Conservation (phyloP, 2,329 filamentous ascomycete genomes). For the Aspergillus pseudoterreus region DNA sequence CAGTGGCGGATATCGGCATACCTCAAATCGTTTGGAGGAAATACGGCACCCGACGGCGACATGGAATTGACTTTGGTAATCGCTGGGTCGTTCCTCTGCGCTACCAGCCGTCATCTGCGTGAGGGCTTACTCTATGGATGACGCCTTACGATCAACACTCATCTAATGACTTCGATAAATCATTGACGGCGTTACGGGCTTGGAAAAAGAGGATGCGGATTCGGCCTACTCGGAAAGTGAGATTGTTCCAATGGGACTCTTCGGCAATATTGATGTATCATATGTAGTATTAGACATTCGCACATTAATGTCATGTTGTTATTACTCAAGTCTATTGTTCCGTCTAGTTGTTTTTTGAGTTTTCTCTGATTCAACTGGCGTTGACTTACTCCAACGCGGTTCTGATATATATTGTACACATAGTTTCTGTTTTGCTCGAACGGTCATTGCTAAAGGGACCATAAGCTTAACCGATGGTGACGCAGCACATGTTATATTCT, state of each 20-base stretch:
- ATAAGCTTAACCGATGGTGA: too few relatives aligned
- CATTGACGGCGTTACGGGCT: slow-evolving; percentile 9
- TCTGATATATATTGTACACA: too few relatives aligned
- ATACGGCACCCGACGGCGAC: slow-evolving; percentile 73
- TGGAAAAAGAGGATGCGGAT: not conserved
- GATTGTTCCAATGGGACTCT: not conserved
- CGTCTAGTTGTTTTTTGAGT: not conserved
- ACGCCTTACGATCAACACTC: not conserved
- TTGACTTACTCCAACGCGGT: too few relatives aligned
- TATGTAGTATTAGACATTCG: slow-evolving; percentile 2
- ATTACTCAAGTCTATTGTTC: not conserved
- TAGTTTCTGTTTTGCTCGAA: too few relatives aligned
- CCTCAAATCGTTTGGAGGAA: slow-evolving; percentile 80
- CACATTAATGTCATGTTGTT: not conserved
- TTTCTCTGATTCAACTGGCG: not conserved
- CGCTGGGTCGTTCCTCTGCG: slow-evolving; percentile 76
- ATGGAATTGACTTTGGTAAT: slow-evolving; percentile 83
- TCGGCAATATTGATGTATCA: not conserved
- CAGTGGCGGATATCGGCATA: slow-evolving; percentile 82
- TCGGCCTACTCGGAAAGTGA: not conserved
- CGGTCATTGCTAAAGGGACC: too few relatives aligned
- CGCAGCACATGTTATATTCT: too few relatives aligned
- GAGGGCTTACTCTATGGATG: slow-evolving; percentile 4
- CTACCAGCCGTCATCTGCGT: slow-evolving; percentile 33
- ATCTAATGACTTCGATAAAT: slow-evolving; percentile 4